phyloP scores from a whole-genome alignment of 805 yeast species.

The Candida quercuum region DNA sequence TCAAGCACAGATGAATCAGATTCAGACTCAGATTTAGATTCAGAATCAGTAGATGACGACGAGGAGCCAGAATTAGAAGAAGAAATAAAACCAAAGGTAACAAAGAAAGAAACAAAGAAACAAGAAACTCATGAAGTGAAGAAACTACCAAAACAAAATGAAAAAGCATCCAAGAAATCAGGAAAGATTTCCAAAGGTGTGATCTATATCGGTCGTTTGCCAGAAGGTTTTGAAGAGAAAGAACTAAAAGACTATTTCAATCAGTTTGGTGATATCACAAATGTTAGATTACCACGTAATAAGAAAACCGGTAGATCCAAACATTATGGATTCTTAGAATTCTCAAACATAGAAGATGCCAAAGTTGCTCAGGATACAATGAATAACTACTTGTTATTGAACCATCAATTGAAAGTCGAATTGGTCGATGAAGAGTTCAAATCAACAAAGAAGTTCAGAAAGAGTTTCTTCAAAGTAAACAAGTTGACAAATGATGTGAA shows the following conservation, averaged over 20 bases:
- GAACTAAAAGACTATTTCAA: conserved; percentile 72
- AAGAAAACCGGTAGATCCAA: conserved; percentile 86
- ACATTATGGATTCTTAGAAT: conserved; percentile 90
- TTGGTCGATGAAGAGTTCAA: conserved; percentile 44
- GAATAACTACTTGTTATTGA: conserved; percentile 88
- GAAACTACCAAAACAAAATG: conserved; percentile 17
- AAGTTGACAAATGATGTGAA: conserved; percentile 26
- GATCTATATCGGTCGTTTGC: conserved; percentile 86
- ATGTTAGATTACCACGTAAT: conserved; percentile 80
- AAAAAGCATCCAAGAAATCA: conserved; percentile 18
- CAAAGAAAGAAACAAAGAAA: conserved; percentile 22
- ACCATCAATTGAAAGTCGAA: conserved; percentile 77
- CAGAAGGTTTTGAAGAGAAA: conserved; percentile 84
- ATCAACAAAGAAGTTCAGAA: conserved; percentile 30
- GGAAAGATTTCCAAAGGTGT: conserved; percentile 49
- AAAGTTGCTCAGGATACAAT: conserved; percentile 88
- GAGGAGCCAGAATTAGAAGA: conserved; percentile 15
- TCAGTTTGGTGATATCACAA: conserved; percentile 84
- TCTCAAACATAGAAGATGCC: conserved; percentile 69
- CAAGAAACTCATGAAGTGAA: conserved; percentile 22
- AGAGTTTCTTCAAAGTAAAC: conserved; percentile 27
- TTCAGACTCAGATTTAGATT: neutral
- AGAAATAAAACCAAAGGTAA: conserved; percentile 12
- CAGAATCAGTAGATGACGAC: conserved; percentile 26
- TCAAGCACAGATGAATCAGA: conserved; percentile 11